phyloP scores from a whole-genome alignment of 2,329 filamentous ascomycete genomes.

The Claviceps digitariae region DNA sequence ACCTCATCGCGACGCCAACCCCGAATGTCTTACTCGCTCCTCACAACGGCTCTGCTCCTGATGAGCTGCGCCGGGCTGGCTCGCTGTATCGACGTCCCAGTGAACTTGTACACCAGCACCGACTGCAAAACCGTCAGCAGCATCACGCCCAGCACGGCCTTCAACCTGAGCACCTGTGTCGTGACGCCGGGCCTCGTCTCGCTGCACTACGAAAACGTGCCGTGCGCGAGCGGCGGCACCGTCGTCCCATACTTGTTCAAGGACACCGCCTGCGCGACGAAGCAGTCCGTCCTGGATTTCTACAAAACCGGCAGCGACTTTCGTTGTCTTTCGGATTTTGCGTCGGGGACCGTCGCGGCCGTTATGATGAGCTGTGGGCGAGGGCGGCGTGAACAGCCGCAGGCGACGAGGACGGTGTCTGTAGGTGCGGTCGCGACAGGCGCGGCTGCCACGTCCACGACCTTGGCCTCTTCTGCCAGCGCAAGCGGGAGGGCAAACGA shows the following conservation, averaged over 20 bases:
- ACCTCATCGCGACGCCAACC: too few relatives aligned
- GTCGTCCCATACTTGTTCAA: not conserved
- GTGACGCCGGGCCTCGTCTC: conserved; percentile 1
- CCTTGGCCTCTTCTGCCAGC: not conserved
- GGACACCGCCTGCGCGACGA: not conserved
- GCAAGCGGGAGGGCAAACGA: not conserved
- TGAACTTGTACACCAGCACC: not conserved
- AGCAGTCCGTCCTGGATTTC: not conserved
- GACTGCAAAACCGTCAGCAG: not conserved
- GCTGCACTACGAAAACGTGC: not conserved
- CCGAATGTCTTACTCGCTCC: not conserved
- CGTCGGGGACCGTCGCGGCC: not conserved
- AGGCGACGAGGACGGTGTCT: not conserved
- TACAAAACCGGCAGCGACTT: not conserved
- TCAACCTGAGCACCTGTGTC: not conserved
- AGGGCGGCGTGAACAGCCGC: not conserved
- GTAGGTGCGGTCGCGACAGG: not conserved
- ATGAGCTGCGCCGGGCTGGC: not conserved
- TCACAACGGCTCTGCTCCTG: not conserved
- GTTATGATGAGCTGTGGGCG: not conserved
- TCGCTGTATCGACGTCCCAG: not conserved
- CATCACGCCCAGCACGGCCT: not conserved
- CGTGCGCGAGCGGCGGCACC: not conserved
- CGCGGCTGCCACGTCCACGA: not conserved
- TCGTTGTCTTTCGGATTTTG: not conserved